A percentile compares a stretch with the other conserved stretches of the same genome.
phyloP scores from a whole-genome alignment of 202 grass and related monocot species.

The Schoenoplectus tabernaemontani region DNA sequence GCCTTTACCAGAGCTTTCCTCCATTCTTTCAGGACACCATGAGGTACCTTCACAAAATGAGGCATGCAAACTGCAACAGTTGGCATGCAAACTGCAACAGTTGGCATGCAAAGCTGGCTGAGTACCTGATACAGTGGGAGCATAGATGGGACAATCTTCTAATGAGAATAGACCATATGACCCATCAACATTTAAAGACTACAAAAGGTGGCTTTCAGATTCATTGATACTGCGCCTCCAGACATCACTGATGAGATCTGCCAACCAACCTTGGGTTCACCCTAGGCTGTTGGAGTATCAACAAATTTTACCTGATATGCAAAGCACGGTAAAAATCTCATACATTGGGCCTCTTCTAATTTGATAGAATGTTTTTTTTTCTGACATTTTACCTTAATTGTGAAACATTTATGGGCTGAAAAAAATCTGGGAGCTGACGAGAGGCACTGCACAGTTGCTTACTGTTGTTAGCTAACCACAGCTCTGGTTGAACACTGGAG shows the following conservation, averaged over 20 bases:
- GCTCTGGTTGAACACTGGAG: conserved; percentile 1
- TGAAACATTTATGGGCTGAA: conserved; percentile 1
- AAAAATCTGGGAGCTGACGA: conserved; percentile 1
- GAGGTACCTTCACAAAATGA: conserved; percentile 36
- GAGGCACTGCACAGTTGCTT: neutral
- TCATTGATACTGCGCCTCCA: conserved; percentile 35
- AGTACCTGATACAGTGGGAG: conserved; percentile 44
- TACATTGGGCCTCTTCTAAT: neutral
- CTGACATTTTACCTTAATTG: neutral
- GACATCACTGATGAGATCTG: conserved; percentile 20
- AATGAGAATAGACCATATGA: conserved; percentile 37
- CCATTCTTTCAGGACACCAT: conserved; percentile 42
- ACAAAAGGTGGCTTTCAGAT: conserved; percentile 37
- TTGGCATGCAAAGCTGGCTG: conserved; percentile 34
- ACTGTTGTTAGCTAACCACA: too few relatives aligned
- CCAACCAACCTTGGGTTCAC: neutral
- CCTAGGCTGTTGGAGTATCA: conserved; percentile 1
- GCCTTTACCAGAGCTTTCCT: conserved; percentile 32
- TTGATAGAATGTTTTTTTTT: neutral
- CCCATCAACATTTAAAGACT: conserved; percentile 38
- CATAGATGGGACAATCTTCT: conserved; percentile 40
- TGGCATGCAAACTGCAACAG: too few relatives aligned
- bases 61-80: conserved; percentile 32
- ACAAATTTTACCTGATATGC: neutral
- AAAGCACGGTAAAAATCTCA: conserved; percentile 2